phyloP scores from a whole-genome alignment of 768 basidiomycete genomes.

The Leccinum fibrillosum region DNA sequence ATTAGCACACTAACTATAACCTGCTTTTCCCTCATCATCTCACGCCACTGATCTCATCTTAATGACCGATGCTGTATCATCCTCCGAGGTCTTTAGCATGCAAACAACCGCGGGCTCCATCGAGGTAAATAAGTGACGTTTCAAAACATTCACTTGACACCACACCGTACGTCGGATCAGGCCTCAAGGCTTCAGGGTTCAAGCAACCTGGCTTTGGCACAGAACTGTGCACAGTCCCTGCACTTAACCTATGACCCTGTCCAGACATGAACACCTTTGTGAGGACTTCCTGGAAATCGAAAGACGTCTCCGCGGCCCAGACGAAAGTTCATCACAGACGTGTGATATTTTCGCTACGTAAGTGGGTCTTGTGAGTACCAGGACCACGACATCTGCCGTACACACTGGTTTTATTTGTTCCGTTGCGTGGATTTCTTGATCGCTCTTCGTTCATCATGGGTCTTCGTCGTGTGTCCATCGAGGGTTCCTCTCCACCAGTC shows the following conservation, averaged over 20 bases:
- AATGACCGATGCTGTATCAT: constrained; percentile 8
- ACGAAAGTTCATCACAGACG: neutral
- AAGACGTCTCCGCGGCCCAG: constrained; percentile 6
- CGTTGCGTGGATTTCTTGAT: neutral
- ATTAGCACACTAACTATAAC: constrained; percentile 9
- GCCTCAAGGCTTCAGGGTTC: neutral
- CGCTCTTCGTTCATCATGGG: neutral
- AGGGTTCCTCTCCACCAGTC: neutral
- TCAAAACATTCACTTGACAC: neutral
- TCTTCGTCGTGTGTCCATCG: neutral
- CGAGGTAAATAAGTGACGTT: neutral
- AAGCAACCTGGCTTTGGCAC: neutral
- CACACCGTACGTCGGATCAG: neutral
- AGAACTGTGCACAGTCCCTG: neutral
- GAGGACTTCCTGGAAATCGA: neutral
- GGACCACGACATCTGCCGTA: neutral
- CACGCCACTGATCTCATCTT: constrained; percentile 5
- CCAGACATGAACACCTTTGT: constrained; percentile 5
- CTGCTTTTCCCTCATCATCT: neutral
- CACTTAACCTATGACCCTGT: neutral
- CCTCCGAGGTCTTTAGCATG: constrained; percentile 3
- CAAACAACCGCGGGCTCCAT: neutral
- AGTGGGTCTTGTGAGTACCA: neutral
- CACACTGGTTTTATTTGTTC: neutral
- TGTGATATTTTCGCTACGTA: neutral